Conservation (phyloP, 1,284 basidiomycete species). For the Leccinum holopus region DNA sequence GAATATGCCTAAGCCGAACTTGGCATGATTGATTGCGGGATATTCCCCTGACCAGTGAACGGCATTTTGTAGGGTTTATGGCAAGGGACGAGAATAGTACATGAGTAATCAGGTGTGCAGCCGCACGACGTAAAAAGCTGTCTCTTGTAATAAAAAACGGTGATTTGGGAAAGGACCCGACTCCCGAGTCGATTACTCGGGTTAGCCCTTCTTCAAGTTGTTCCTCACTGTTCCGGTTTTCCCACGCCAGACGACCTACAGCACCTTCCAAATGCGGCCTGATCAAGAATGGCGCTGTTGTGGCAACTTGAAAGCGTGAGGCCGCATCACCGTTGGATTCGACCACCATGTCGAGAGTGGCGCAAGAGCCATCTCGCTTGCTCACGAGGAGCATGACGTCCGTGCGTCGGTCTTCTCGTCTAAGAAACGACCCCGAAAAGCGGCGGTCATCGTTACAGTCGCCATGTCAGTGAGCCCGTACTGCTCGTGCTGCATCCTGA, state of each 20-base stretch:
- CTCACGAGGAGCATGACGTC: slow-evolving; percentile 28
- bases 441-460: not conserved
- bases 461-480: slow-evolving; percentile 14
- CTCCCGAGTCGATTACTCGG: not conserved
- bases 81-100: not conserved
- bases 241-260: slow-evolving; percentile 28
- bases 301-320: not conserved
- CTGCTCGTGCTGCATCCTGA: not conserved
- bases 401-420: slow-evolving; percentile 27
- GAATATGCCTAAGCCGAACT: not conserved
- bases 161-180: not conserved
- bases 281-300: slow-evolving; percentile 11
- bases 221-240: slow-evolving; percentile 2
- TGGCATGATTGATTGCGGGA: not conserved
- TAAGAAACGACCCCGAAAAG: slow-evolving; percentile 9
- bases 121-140: not conserved
- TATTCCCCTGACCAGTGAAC: not conserved
- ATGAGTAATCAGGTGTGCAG: not conserved
- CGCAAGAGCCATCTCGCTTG: slow-evolving; percentile 15
- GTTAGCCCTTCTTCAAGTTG: no score
- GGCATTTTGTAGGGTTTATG: slow-evolving; percentile 3
- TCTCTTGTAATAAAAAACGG: not conserved
- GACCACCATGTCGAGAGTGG: slow-evolving; percentile 17
- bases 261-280: slow-evolving; percentile 34
- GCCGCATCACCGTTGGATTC: slow-evolving; percentile 5